Base-by-base conservation (phyloP, 2,329 filamentous ascomycete species). In the Arthrobotrys conoides region DNA sequence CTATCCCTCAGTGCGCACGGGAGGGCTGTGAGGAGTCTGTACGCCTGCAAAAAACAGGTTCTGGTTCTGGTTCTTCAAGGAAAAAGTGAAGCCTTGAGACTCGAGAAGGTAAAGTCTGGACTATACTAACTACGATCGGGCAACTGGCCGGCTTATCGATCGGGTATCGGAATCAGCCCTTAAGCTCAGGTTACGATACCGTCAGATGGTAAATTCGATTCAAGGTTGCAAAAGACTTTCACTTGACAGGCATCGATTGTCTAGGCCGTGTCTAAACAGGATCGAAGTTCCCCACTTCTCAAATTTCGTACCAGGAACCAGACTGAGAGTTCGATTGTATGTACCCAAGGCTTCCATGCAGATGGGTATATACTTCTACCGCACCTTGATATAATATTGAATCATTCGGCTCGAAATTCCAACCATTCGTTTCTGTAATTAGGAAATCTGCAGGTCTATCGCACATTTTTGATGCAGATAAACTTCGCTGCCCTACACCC, bases 1-100 rank as follows among this genome's bases (percentile, higher is more conserved):
- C 67, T 71, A 71, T 71, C 55, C 70, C 49, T 73, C 36, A 72
- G 69, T 65, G 61, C 49, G 59, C 61, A 27, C 48, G 9, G 48
- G 51, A 55, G 24, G 46, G 22, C 27, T 36, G 48, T 51, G 48
- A 22, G 64, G 49, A 38, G 27, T 12, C 48, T 44, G 6, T 41
- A 8, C n/a, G 0, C 44, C 27, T 57, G 53, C 64, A 75, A 46
- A n/a, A 75, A 51, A 51, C 48, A 51, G 48, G 48, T 51, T 51
- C 18, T 24, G 5, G 44, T 24, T 24, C 10, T 9, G 24, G 14
- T 24, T 51, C 22, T 51, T 24, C 63, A 48, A 68, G 63, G 69
- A 18, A 36, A 53, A 46, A n/a, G 33, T 2, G n/a, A 59, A 2
- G 36, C 57, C 61, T 66, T n/a, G 16, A 10, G 33, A n/a, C 41